Conservation (phyloP, 352 stramenopile genomes). For the Peronospora belbahrii region DNA sequence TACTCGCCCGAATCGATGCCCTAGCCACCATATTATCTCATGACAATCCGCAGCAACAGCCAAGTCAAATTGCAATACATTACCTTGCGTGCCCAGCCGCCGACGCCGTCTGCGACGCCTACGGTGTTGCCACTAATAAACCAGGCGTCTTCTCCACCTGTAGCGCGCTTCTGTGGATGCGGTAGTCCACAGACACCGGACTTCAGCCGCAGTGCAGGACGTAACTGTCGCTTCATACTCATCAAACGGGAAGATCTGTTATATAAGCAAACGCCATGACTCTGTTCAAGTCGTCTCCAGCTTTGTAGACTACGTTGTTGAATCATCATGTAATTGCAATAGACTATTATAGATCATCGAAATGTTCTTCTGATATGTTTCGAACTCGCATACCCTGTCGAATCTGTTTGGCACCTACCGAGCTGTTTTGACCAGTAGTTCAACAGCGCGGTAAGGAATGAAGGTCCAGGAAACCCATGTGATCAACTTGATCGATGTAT, state of each 20-base stretch:
- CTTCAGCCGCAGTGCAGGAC: constrained; percentile 35
- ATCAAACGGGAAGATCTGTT: constrained; percentile 2
- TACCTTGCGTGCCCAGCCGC: constrained; percentile 81
- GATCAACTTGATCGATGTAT: constrained; percentile 5
- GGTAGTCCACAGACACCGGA: constrained; percentile 68
- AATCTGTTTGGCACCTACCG: constrained; percentile 7
- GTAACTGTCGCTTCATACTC: constrained; percentile 19
- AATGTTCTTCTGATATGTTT: no score
- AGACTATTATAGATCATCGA: no score
- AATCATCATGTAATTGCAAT: no score
- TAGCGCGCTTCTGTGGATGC: constrained; percentile 77
- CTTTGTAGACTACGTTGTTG: no score
- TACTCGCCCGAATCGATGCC: constrained; percentile 85
- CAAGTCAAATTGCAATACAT: not conserved
- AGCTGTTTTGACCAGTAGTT: not conserved
- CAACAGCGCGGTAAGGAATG: no score
- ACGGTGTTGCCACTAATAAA: constrained; percentile 74
- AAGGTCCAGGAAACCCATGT: not conserved
- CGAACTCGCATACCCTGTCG: no score
- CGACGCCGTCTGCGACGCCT: constrained; percentile 82
- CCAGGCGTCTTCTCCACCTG: constrained; percentile 79
- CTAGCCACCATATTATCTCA: constrained; percentile 12
- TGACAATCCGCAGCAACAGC: not conserved
- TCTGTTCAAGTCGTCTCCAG: not conserved
- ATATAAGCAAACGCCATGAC: no score